phyloP scores from a whole-genome alignment of 164 flowering plant genomes.

The Vitis riparia region DNA sequence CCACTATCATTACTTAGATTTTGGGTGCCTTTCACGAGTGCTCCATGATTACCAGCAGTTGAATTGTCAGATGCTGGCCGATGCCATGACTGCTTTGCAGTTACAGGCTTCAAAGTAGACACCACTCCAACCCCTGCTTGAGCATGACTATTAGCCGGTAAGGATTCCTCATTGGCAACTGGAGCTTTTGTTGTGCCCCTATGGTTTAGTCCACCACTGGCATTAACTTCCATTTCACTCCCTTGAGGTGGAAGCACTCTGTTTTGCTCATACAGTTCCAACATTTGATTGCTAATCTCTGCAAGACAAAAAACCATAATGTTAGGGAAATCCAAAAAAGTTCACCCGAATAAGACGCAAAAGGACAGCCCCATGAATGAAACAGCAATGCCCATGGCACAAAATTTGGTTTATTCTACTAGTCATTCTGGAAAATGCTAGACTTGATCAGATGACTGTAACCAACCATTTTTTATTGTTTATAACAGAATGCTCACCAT shows the following conservation, averaged over 20 bases:
- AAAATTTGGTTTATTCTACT: no score
- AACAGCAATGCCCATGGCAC: conserved; percentile 7
- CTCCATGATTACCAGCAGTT: conserved; percentile 36
- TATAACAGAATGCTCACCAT: no score
- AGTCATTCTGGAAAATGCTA: no score
- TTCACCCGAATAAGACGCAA: neutral
- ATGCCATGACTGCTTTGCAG: conserved; percentile 29
- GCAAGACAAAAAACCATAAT: conserved; percentile 27
- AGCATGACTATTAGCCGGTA: conserved; percentile 6
- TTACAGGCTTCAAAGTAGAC: conserved; percentile 18
- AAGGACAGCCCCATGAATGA: conserved; percentile 1
- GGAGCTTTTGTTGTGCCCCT: conserved; percentile 40
- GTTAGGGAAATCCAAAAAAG: neutral
- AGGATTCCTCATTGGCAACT: conserved; percentile 46
- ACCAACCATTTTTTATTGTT: no score
- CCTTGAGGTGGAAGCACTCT: conserved; percentile 64
- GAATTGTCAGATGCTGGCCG: conserved; percentile 33
- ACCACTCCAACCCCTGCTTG: conserved; percentile 19
- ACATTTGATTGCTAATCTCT: conserved; percentile 99
- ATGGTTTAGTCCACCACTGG: conserved; percentile 43
- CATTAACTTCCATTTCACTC: conserved; percentile 77
- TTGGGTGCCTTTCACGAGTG: conserved; percentile 32
- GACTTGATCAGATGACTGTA: no score
- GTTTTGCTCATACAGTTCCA: conserved; percentile 95
- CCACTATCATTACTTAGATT: conserved; percentile 48